Percentiles rank a stretch among this genome's conserved stretches.
Evolutionary conservation across 495 filamentous ascomycete genomes (phyloP).

Genomic region (Penicillium fimorum): DNA sequence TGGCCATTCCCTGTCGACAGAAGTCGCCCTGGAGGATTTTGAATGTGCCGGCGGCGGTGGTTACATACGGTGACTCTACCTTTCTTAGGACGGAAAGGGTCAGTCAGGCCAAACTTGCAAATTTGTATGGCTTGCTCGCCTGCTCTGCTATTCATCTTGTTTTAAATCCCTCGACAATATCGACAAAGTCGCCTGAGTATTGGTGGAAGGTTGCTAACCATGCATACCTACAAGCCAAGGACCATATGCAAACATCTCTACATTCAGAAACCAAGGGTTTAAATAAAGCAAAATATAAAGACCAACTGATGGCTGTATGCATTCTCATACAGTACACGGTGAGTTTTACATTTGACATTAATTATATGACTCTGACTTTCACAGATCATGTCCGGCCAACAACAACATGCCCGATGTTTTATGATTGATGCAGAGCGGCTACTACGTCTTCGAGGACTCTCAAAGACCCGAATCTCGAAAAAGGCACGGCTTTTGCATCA

Average conservation of each 20-base stretch:
- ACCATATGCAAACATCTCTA: constrained; percentile 34
- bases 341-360: background rate
- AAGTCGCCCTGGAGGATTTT: constrained; percentile 38
- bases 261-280: constrained; percentile 28
- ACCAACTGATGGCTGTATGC: constrained; percentile 40
- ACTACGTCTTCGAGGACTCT: constrained; percentile 29
- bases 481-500: constrained; percentile 37
- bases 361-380: background rate
- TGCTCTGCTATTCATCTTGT: constrained; percentile 33
- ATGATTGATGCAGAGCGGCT: constrained; percentile 37
- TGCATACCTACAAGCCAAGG: constrained; percentile 31
- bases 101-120: constrained; percentile 35
- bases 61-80: constrained; percentile 32
- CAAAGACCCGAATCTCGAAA: constrained; percentile 35
- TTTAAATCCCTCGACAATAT: constrained; percentile 14
- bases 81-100: constrained; percentile 30
- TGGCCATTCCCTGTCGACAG: constrained; percentile 32
- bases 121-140: constrained; percentile 32
- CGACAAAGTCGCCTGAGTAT: constrained; percentile 19
- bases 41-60: constrained; percentile 33
- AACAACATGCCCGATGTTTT: constrained; percentile 34
- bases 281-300: constrained; percentile 41
- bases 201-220: constrained; percentile 28
- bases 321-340: constrained; percentile 36
- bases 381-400: constrained; percentile 35